phyloP scores from a whole-genome alignment of 768 basidiomycete species.

The Pleurotus salmoneostramineus region DNA sequence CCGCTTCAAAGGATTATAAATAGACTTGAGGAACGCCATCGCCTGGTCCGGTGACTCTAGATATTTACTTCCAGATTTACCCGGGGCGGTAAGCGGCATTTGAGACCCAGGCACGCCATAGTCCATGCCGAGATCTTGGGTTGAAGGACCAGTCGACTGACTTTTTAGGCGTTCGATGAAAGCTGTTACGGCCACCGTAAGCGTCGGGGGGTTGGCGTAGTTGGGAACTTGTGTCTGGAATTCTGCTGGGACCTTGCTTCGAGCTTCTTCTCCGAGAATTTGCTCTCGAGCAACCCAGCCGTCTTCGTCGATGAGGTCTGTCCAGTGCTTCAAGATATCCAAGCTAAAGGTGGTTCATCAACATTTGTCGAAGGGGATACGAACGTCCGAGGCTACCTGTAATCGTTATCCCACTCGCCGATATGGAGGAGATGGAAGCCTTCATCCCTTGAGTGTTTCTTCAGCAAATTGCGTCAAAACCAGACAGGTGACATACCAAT shows the following conservation, averaged over 20 bases:
- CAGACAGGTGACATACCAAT: constrained; percentile 54
- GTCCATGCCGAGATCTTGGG: constrained; percentile 65
- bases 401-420: constrained; percentile 89
- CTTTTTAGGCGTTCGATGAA: constrained; percentile 74
- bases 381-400: constrained; percentile 41
- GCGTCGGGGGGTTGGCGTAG: constrained; percentile 93
- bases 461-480: neutral
- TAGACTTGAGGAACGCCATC: constrained; percentile 65
- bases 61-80: constrained; percentile 34
- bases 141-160: constrained; percentile 41
- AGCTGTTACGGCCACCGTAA: constrained; percentile 89
- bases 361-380: neutral
- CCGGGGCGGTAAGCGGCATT: constrained; percentile 33
- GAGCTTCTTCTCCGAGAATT: constrained; percentile 93
- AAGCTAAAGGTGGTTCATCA: constrained; percentile 41
- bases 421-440: constrained; percentile 94
- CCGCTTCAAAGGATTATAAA: constrained; percentile 80
- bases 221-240: constrained; percentile 93
- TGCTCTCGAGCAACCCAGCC: constrained; percentile 98
- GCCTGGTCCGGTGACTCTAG: constrained; percentile 61
- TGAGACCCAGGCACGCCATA: constrained; percentile 50
- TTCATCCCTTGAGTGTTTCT: constrained; percentile 68
- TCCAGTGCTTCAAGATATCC: constrained; percentile 88
- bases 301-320: constrained; percentile 85
- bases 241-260: constrained; percentile 88